Conservation (phyloP, 169 alveolate species). For the Plasmodium inui region DNA sequence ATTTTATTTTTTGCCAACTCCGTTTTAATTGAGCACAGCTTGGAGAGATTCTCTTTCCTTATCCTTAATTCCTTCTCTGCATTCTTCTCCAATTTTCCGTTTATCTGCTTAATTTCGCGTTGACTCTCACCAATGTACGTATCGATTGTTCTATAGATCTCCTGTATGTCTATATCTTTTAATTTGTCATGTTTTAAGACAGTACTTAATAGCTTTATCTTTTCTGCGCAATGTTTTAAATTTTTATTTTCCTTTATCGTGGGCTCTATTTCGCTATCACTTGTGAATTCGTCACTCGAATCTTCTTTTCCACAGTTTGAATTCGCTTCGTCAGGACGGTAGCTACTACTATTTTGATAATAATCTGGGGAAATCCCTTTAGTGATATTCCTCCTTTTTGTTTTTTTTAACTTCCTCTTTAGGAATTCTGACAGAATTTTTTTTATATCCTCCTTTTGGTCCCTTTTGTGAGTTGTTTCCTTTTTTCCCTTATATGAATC, state of each 20-base stretch:
- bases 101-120: slow-evolving; percentile 12
- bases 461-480: not conserved
- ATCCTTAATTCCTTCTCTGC: slow-evolving; percentile 27
- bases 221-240: slow-evolving; percentile 14
- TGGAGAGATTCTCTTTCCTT: not conserved
- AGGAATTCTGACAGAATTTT: slow-evolving; percentile 20
- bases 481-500: slow-evolving; percentile 24
- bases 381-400: not conserved
- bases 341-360: not conserved
- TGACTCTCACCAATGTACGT: slow-evolving; percentile 15
- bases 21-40: slow-evolving; percentile 5
- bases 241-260: slow-evolving; percentile 22
- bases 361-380: not conserved
- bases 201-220: slow-evolving; percentile 5
- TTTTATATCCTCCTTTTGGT: slow-evolving; percentile 29
- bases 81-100: slow-evolving; percentile 10
- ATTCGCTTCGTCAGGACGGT: not conserved
- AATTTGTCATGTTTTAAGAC: slow-evolving; percentile 10
- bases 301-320: not conserved
- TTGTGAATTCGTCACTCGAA: not conserved
- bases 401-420: slow-evolving; percentile 22
- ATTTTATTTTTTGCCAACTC: slow-evolving; percentile 21
- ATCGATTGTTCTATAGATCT: slow-evolving; percentile 32
- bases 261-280: slow-evolving; percentile 1
- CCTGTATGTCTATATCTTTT: slow-evolving; percentile 5